Evolutionary conservation across 2,329 filamentous ascomycete species (phyloP).

Genomic region (Beauveria pseudobassiana): DNA sequence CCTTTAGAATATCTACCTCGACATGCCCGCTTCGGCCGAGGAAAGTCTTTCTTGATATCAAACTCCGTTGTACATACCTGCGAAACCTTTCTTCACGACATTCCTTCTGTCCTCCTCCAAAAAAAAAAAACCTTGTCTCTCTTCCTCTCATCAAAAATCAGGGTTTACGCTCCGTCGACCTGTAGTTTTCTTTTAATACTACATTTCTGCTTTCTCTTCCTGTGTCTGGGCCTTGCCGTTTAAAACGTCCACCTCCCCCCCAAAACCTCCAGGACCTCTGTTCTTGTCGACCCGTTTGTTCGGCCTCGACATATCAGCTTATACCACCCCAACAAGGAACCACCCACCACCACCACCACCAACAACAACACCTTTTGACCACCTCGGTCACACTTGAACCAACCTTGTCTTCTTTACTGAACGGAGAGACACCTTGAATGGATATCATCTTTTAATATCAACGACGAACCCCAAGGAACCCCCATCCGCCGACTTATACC

Average conservation of each 20-base stretch:
- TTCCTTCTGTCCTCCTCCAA: conserved; percentile 7
- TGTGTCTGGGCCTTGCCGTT: not conserved
- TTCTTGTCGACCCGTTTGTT: conserved; percentile 9
- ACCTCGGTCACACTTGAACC: not conserved
- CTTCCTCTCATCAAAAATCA: not conserved
- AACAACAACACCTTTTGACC: not conserved
- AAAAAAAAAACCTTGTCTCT: not conserved
- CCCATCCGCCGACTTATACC: not conserved
- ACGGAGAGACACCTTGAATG: conserved; percentile 2
- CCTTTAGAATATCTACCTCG: conserved; percentile 12
- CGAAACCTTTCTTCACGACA: conserved; percentile 6
- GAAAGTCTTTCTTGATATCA: not conserved
- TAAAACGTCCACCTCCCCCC: not conserved
- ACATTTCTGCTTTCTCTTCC: not conserved
- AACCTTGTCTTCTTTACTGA: not conserved
- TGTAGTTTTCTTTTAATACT: conserved; percentile 8
- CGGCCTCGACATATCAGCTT: conserved; percentile 8
- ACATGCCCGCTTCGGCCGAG: conserved; percentile 8
- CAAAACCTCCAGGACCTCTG: too few relatives aligned
- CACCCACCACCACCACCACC: not conserved
- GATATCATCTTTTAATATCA: conserved; percentile 7
- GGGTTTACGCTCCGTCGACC: not conserved
- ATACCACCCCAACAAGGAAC: not conserved
- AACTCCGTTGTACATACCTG: conserved; percentile 9
- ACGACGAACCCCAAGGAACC: not conserved